Evolutionary conservation across 2,329 filamentous ascomycete genomes (phyloP).

Genomic region (Colletotrichum neosansevieriae): DNA sequence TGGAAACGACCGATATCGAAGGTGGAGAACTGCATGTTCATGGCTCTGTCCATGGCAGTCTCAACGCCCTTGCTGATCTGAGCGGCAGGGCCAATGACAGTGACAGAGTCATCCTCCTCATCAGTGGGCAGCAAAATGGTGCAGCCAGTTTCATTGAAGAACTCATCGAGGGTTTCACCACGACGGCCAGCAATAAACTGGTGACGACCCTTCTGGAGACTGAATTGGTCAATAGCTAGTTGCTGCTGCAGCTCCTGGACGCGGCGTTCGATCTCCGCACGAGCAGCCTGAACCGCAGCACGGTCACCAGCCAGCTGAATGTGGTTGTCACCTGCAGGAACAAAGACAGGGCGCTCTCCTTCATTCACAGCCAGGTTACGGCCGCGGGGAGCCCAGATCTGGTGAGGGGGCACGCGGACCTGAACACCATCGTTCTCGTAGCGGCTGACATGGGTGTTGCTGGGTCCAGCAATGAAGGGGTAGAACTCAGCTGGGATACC

Average conservation of each 20-base stretch:
- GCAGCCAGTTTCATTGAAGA: slow-evolving; percentile 92
- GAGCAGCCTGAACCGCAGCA: slow-evolving; percentile 81
- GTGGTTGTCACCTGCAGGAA: slow-evolving; percentile 78
- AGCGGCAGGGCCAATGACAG: slow-evolving; percentile 83
- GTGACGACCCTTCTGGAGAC: slow-evolving; percentile 88
- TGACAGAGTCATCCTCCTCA: slow-evolving; percentile 85
- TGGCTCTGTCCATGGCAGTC: slow-evolving; percentile 88
- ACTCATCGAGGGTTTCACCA: slow-evolving; percentile 84
- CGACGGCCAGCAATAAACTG: slow-evolving; percentile 94
- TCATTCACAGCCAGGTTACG: slow-evolving; percentile 31
- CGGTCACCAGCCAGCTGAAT: slow-evolving; percentile 92
- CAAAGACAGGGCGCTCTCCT: slow-evolving; percentile 77
- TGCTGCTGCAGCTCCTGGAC: slow-evolving; percentile 81
- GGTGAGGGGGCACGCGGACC: slow-evolving; percentile 85
- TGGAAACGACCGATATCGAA: slow-evolving; percentile 87
- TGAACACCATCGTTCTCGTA: slow-evolving; percentile 83
- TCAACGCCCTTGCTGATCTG: slow-evolving; percentile 81
- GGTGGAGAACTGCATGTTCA: slow-evolving; percentile 85
- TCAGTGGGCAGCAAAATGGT: slow-evolving; percentile 83
- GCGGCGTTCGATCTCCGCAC: slow-evolving; percentile 82
- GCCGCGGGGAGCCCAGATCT: slow-evolving; percentile 70
- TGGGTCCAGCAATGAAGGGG: slow-evolving; percentile 89
- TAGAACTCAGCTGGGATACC: slow-evolving; percentile 92
- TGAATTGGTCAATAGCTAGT: slow-evolving; percentile 81
- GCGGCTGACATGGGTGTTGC: slow-evolving; percentile 74